Conservation (phyloP, 2,329 filamentous ascomycete genomes). For the Malbranchea zuffiana region DNA sequence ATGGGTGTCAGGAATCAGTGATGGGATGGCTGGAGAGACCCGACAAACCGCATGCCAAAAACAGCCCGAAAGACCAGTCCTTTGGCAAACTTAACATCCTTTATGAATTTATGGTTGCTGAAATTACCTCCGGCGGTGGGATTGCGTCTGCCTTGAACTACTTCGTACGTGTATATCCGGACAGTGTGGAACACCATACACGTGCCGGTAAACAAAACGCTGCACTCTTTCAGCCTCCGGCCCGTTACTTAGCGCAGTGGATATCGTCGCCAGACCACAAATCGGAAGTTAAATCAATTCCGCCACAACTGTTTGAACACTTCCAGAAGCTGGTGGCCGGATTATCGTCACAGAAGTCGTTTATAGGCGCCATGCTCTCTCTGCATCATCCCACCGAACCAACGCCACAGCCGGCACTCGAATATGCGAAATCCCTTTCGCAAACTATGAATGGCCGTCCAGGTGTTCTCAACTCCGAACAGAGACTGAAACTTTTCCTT, state of each 20-base stretch:
- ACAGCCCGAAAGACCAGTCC: neutral
- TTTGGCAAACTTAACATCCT: slow-evolving; percentile 19
- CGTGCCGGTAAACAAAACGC: too few relatives aligned
- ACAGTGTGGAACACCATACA: too few relatives aligned
- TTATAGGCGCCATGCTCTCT: slow-evolving; percentile 22
- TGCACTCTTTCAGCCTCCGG: too few relatives aligned
- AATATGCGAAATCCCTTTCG: slow-evolving; percentile 20
- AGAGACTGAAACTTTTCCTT: slow-evolving; percentile 26
- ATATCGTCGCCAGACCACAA: slow-evolving; percentile 20
- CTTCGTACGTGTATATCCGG: slow-evolving; percentile 18
- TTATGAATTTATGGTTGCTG: slow-evolving; percentile 25
- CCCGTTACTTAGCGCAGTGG: slow-evolving; percentile 19
- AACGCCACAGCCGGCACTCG: slow-evolving; percentile 23
- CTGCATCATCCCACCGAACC: slow-evolving; percentile 32
- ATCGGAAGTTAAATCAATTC: slow-evolving; percentile 18
- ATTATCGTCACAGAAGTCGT: slow-evolving; percentile 3
- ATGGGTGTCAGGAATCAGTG: slow-evolving; percentile 26
- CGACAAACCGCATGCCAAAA: slow-evolving; percentile 18
- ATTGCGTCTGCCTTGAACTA: slow-evolving; percentile 23
- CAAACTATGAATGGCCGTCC: too few relatives aligned
- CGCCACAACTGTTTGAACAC: slow-evolving; percentile 24
- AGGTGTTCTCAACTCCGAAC: too few relatives aligned
- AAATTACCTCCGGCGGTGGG: slow-evolving; percentile 27
- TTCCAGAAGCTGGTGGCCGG: slow-evolving; percentile 15
- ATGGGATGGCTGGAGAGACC: slow-evolving; percentile 28